A percentile compares a stretch with the other conserved stretches of the same genome.
Evolutionary conservation across 345 rosid species (phyloP).

Genomic region (Sonneratia alba): DNA sequence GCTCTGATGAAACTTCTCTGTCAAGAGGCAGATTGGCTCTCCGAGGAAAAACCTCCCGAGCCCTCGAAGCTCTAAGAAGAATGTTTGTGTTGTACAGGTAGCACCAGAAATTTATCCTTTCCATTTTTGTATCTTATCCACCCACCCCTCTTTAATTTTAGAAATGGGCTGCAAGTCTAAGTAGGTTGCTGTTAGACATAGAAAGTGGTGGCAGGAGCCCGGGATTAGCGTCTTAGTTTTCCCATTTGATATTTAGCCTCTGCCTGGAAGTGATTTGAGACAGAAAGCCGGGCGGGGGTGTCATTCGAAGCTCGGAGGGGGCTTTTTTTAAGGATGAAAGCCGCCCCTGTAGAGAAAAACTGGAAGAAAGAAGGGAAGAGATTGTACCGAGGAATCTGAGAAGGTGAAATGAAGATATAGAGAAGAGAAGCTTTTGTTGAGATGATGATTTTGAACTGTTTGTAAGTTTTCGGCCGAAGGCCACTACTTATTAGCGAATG

Average conservation of each 20-base stretch:
- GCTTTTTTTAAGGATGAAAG: conserved; percentile 26
- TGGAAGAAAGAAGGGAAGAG: conserved; percentile 9
- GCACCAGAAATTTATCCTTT: conserved; percentile 1
- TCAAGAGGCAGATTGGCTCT: conserved; percentile 7
- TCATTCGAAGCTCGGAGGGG: conserved; percentile 7
- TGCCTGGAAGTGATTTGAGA: conserved; percentile 14
- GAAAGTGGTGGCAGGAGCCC: conserved; percentile 12
- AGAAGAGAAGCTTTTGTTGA: conserved; percentile 1
- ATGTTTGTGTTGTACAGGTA: conserved; percentile 28
- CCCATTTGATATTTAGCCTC: conserved; percentile 9
- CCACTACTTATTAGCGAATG: conserved; percentile 14
- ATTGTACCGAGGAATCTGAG: not conserved
- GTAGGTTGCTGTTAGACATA: conserved; percentile 20
- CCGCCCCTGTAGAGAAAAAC: conserved; percentile 23
- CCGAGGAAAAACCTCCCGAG: conserved; percentile 4
- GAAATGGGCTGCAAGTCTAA: conserved; percentile 5
- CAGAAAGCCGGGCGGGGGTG: conserved; percentile 12
- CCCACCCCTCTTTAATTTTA: not conserved
- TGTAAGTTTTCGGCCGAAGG: conserved; percentile 29
- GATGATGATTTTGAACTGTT: conserved; percentile 4
- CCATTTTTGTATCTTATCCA: not conserved
- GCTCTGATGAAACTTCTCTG: conserved; percentile 39
- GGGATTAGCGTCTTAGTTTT: conserved; percentile 14
- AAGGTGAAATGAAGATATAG: conserved; percentile 7
- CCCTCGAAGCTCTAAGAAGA: conserved; percentile 16